Evolutionary conservation across 306 rosid genomes (phyloP).

Genomic region (Vigna reflexopilosa): DNA sequence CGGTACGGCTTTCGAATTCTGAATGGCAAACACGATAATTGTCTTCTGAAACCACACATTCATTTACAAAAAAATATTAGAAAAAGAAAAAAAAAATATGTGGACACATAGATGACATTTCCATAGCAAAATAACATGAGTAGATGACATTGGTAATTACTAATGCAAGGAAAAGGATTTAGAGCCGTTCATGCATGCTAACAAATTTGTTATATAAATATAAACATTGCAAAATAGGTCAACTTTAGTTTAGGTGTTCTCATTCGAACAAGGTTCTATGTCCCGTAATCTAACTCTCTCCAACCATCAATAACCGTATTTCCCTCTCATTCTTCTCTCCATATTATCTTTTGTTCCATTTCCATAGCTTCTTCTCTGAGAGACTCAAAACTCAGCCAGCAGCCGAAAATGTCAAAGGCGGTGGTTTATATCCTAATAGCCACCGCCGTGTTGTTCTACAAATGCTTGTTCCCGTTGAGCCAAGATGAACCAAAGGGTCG

Average conservation of each 20-base stretch:
- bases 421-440: constrained; percentile 63
- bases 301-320: constrained; percentile 50
- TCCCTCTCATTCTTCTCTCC: constrained; percentile 35
- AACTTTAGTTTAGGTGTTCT: not conserved
- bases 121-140: not conserved
- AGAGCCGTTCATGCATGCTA: not conserved
- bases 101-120: not conserved
- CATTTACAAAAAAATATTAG: not conserved
- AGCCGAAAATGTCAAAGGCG: constrained; percentile 65
- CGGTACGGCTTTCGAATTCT: too few relatives aligned
- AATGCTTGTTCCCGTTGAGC: constrained; percentile 41
- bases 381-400: not conserved
- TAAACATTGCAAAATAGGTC: constrained; percentile 23
- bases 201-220: constrained; percentile 10
- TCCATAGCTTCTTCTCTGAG: not conserved
- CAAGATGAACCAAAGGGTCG: not conserved
- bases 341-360: not conserved
- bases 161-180: constrained; percentile 28
- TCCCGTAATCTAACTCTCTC: constrained; percentile 25
- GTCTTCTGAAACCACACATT: not conserved
- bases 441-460: constrained; percentile 64
- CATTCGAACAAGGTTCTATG: not conserved
- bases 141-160: not conserved
- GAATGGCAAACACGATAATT: too few relatives aligned
- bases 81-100: not conserved